These are phyloP conservation scores for Paramecium biaurelia DNA, from an alignment of 73 alveolate genomes.

Conservation along the genomic window DNA sequence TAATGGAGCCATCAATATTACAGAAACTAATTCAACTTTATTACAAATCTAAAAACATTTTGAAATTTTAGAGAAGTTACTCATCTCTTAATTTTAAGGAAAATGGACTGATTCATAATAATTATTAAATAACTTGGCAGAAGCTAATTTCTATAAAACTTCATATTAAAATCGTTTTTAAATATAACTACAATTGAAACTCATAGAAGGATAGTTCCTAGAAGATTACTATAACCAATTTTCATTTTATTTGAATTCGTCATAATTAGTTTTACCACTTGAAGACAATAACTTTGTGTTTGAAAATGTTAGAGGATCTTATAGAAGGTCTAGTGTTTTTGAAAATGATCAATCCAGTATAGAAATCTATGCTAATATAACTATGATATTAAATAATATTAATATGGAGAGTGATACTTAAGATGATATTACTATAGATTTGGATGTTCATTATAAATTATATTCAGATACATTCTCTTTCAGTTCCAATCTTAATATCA, in stretches of 20 bases:
- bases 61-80: neutral
- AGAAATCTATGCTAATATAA: neutral
- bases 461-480: neutral
- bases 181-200: neutral
- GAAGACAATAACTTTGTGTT: neutral
- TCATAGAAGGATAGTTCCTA: neutral
- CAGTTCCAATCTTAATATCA: neutral
- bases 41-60: neutral
- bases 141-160: neutral
- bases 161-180: neutral
- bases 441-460: neutral
- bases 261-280: neutral
- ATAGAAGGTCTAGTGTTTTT: neutral
- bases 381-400: neutral
- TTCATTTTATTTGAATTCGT: neutral
- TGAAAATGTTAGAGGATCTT: neutral
- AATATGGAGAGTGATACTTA: neutral
- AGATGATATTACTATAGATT: neutral
- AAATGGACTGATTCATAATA: neutral
- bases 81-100: neutral
- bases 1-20: neutral
- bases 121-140: neutral
- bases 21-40: neutral
- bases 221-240: neutral
- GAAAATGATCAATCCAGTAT: neutral